These are phyloP conservation scores for Colletotrichum sp. DNA, from an alignment of 2,329 filamentous ascomycete genomes.

Conservation along the genomic window DNA sequence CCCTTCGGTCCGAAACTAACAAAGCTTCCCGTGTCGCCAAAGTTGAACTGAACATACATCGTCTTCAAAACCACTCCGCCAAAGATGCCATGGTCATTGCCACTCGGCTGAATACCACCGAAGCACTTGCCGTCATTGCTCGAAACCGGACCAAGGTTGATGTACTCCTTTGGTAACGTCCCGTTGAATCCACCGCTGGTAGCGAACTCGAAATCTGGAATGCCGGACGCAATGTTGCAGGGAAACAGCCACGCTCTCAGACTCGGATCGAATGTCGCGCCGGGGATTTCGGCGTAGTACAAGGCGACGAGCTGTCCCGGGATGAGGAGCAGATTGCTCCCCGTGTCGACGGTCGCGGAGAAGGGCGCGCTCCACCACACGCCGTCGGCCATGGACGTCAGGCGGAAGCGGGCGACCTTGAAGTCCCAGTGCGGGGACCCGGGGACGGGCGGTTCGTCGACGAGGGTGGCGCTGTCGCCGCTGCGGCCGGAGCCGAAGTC, in stretches of 20 bases:
- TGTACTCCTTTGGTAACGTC: constrained; percentile 58
- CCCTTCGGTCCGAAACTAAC: constrained; percentile 12
- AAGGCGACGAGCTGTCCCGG: constrained; percentile 58
- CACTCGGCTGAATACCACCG: constrained; percentile 73
- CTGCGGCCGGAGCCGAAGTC: constrained; percentile 48
- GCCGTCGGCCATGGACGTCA: constrained; percentile 31
- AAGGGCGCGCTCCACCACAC: constrained; percentile 40
- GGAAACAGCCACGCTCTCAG: constrained; percentile 61
- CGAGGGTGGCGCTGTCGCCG: constrained; percentile 26
- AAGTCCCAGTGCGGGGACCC: constrained; percentile 52
- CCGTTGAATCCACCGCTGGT: constrained; percentile 53
- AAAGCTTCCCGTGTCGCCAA: background rate
- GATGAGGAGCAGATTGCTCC: constrained; percentile 70
- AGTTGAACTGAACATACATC: constrained; percentile 58
- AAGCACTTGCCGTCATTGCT: constrained; percentile 65
- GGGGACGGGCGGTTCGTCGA: constrained; percentile 2
- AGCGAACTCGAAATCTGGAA: constrained; percentile 64
- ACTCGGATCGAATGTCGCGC: constrained; percentile 52
- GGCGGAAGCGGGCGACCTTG: constrained; percentile 48
- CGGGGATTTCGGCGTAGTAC: constrained; percentile 64
- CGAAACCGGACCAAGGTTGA: constrained; percentile 59
- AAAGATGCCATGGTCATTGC: constrained; percentile 65
- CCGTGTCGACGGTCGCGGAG: constrained; percentile 70
- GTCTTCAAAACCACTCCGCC: constrained; percentile 83
- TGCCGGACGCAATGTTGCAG: constrained; percentile 52